Conservation (phyloP, 495 filamentous ascomycete genomes). For the Chaetomium cochliodes region DNA sequence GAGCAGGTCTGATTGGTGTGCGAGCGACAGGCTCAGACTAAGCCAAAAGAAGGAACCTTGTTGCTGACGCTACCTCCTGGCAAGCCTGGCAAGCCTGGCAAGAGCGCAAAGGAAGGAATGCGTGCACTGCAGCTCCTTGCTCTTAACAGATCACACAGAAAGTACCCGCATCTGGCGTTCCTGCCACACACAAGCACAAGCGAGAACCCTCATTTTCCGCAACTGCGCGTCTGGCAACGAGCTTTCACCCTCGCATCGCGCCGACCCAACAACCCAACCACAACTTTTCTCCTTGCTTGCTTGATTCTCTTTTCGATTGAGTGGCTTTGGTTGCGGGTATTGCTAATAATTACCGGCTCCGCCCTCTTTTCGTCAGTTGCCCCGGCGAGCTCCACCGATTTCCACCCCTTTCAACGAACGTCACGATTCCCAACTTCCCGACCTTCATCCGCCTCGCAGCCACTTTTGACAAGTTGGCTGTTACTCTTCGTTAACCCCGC, state of each 20-base stretch:
- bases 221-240: conserved; percentile 21
- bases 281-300: conserved; percentile 9
- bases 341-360: conserved; percentile 15
- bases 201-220: conserved; percentile 13
- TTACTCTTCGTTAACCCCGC: conserved; percentile 30
- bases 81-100: conserved; percentile 15
- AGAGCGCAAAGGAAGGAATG: conserved; percentile 12
- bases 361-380: conserved; percentile 14
- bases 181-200: conserved; percentile 21
- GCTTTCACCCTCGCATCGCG: neutral
- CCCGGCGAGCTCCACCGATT: conserved; percentile 27
- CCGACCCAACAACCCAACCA: conserved; percentile 1
- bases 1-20: conserved; percentile 20
- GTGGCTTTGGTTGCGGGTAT: conserved; percentile 9
- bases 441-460: conserved; percentile 19
- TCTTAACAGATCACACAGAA: conserved; percentile 37
- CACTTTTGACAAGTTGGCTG: conserved; percentile 40
- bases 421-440: conserved; percentile 21
- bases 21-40: neutral
- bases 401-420: conserved; percentile 27
- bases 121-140: conserved; percentile 19
- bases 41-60: conserved; percentile 22
- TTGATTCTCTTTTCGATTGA: conserved; percentile 16
- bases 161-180: conserved; percentile 22
- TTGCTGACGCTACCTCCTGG: conserved; percentile 18